Evolutionary conservation across 2,329 filamentous ascomycete species (phyloP).

Genomic region (Ceratocystiopsis minuta): DNA sequence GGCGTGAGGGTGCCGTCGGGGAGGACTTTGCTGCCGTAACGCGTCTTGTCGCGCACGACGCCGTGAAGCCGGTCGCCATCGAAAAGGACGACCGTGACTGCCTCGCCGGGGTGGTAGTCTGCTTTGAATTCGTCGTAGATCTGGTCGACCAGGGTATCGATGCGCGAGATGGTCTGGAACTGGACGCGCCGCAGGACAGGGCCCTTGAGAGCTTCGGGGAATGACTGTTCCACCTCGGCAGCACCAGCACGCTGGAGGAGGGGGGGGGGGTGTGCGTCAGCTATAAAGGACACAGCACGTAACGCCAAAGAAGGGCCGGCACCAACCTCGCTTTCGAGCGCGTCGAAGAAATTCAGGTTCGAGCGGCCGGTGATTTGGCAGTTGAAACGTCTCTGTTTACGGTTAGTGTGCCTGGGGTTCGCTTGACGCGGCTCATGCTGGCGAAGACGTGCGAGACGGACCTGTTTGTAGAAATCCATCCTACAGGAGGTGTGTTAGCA

Average conservation of each 20-base stretch:
- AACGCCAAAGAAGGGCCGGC: background rate
- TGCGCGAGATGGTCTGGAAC: constrained; percentile 72
- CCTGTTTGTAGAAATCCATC: constrained; percentile 88
- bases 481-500: constrained; percentile 25
- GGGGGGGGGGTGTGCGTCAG: background rate
- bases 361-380: constrained; percentile 93
- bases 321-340: constrained; percentile 74
- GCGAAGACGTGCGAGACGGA: constrained; percentile 21
- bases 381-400: constrained; percentile 60
- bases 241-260: constrained; percentile 50
- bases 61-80: constrained; percentile 55
- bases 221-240: constrained; percentile 75
- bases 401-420: background rate
- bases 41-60: constrained; percentile 68
- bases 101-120: constrained; percentile 81
- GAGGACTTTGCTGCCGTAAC: constrained; percentile 44
- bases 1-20: constrained; percentile 53
- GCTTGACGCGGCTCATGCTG: background rate
- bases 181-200: constrained; percentile 83
- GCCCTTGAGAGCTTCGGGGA: constrained; percentile 79
- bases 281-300: background rate
- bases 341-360: constrained; percentile 79
- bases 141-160: constrained; percentile 60
- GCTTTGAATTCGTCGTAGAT: constrained; percentile 66
- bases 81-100: constrained; percentile 53